phyloP scores from a whole-genome alignment of 1,284 basidiomycete genomes.

The Lentinula novae-zelandiae region DNA sequence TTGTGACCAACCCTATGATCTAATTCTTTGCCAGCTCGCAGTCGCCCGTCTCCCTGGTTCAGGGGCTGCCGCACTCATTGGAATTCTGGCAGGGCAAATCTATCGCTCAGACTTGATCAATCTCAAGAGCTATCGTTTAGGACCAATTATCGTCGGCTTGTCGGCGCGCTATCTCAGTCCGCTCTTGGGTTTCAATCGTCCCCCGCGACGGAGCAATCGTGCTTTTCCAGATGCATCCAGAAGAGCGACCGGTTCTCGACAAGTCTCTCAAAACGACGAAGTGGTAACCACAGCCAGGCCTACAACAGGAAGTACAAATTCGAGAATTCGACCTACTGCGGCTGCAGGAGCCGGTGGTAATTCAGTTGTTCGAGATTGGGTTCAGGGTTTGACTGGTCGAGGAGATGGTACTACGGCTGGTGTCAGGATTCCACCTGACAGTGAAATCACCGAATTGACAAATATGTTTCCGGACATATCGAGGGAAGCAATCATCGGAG shows the following conservation, averaged over 20 bases:
- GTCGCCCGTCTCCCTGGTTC: constrained; percentile 67
- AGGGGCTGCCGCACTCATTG: constrained; percentile 54
- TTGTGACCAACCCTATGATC: not conserved
- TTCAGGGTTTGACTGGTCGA: constrained; percentile 11
- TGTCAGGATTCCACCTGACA: constrained; percentile 67
- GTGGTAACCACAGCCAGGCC: constrained; percentile 14
- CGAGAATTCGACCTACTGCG: constrained; percentile 8
- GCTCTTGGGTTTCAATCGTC: constrained; percentile 57
- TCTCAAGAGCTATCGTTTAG: constrained; percentile 72
- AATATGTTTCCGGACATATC: constrained; percentile 82
- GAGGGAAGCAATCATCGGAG: constrained; percentile 71
- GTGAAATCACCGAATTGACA: constrained; percentile 70
- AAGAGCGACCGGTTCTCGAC: not conserved
- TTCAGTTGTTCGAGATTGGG: constrained; percentile 12
- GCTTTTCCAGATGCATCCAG: constrained; percentile 47
- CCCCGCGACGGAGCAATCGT: constrained; percentile 46
- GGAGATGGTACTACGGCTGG: constrained; percentile 25
- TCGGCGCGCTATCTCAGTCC: constrained; percentile 52
- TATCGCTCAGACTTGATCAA: constrained; percentile 79
- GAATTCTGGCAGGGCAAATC: constrained; percentile 66
- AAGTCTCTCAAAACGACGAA: constrained; percentile 5
- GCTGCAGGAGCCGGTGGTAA: constrained; percentile 8
- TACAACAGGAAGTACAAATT: not conserved
- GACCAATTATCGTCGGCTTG: constrained; percentile 50
- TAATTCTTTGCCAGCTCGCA: constrained; percentile 47